Base-by-base conservation (phyloP, 2,329 filamentous ascomycete species). In the Colletotrichum kahawae region DNA sequence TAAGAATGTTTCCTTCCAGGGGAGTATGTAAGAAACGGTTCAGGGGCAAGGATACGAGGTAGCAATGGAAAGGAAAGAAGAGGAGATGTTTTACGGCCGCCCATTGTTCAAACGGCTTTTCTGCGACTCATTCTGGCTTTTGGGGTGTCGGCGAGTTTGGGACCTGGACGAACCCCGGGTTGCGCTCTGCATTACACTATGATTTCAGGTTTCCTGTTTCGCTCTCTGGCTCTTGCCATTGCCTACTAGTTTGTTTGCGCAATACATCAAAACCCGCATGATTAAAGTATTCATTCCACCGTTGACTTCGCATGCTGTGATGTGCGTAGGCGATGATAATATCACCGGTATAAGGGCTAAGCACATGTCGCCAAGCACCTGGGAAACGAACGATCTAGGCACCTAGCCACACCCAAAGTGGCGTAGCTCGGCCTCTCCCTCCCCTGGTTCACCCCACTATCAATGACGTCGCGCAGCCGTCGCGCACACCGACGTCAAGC, bases 61-160 rank as follows among this genome's bases (percentile, higher is more conserved):
- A 64, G 59, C 59, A 65, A 74, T 14, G 74, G 62, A 74, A 70
- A 60, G 70, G 57, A 38, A 67, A 67, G 56, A 70, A 62, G 65
- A 31, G n/a, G 59, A 43, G 57, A 43, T 62, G 38, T 54, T 54
- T 73, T 31, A 70, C 43, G 74, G 74, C 51, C 66, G 70, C 43
- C 48, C 64, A 75, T 43, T 31, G 74, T 67, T 64, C 33, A 71
- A 72, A 77, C 31, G 71, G 74, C 65, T 67, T 71, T 69, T 62
- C 43, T 57, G 64, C 60, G 62, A 70, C 63, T 70, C 56, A 56
- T 75, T 74, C 60, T 73, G 73, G 73, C 60, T 76, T 70, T 68
- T 69, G 67, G 67, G 70, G 67, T 77, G 74, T 75, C 66, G 70
- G 74, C 70, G 76, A 71, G 74, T 76, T 18, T 57, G 67, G 74